These are phyloP conservation scores for Penicillium maclennaniae DNA, from an alignment of 495 filamentous ascomycete genomes.

Conservation along the genomic window DNA sequence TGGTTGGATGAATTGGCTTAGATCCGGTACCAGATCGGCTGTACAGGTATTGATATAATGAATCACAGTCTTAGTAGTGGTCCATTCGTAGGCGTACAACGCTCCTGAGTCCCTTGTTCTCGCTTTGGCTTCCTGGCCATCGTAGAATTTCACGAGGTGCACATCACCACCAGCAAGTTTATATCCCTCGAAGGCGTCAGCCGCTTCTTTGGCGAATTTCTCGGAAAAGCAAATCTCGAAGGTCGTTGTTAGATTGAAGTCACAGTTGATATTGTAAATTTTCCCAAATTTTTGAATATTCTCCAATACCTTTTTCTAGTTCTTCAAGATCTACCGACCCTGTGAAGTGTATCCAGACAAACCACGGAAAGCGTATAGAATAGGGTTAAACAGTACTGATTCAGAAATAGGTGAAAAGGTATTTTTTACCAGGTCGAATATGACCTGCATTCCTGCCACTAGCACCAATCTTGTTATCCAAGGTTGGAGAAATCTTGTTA, in stretches of 20 bases:
- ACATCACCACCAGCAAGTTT: constrained; percentile 10
- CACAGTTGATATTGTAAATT: constrained; percentile 2
- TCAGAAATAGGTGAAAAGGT: too few relatives aligned
- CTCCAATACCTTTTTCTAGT: constrained; percentile 6
- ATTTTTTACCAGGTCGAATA: constrained; percentile 9
- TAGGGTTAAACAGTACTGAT: too few relatives aligned
- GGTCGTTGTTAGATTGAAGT: constrained; percentile 7
- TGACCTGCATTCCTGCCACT: constrained; percentile 14
- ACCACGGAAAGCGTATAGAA: too few relatives aligned
- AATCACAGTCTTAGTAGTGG: constrained; percentile 4
- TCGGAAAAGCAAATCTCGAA: constrained; percentile 6
- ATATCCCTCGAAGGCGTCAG: neutral
- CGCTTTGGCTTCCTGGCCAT: neutral
- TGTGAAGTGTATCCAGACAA: constrained; percentile 4
- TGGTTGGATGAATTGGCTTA: constrained; percentile 2
- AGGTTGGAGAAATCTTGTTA: too few relatives aligned
- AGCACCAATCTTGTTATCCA: neutral
- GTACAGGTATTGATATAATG: constrained; percentile 15
- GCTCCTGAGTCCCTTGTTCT: constrained; percentile 1
- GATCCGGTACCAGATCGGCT: constrained; percentile 4
- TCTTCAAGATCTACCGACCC: constrained; percentile 8
- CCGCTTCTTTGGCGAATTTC: neutral
- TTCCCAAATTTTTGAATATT: constrained; percentile 1
- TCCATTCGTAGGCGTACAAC: constrained; percentile 7
- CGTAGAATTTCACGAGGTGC: neutral